Percentiles rank a stretch among this genome's conserved stretches.
Evolutionary conservation across 1,139 yeast genomes (phyloP).

Genomic region (Kurtzmaniella quercitrusa): DNA sequence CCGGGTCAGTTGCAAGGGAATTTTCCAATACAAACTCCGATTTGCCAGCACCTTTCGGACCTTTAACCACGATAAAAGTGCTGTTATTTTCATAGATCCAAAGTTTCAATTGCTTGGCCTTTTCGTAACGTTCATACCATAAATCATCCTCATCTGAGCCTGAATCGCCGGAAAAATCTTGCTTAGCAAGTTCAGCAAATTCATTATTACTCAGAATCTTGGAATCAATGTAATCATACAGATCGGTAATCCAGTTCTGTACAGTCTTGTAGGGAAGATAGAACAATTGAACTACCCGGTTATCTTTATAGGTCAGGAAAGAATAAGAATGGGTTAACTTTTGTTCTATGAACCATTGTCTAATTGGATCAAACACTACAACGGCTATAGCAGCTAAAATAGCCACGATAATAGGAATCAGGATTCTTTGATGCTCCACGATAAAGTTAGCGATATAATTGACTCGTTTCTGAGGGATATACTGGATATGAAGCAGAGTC

Average conservation of each 20-base stretch:
- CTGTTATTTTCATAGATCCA: slow-evolving; percentile 81
- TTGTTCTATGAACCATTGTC: slow-evolving; percentile 74
- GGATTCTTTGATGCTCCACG: slow-evolving; percentile 75
- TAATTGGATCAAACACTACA: slow-evolving; percentile 84
- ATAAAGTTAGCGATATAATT: slow-evolving; percentile 54
- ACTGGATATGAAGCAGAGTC: slow-evolving; percentile 70
- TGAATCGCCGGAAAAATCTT: neutral
- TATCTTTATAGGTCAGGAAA: slow-evolving; percentile 28
- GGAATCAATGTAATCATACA: slow-evolving; percentile 28
- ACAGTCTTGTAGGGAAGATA: slow-evolving; percentile 23
- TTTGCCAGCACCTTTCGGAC: slow-evolving; percentile 95
- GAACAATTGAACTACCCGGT: slow-evolving; percentile 23
- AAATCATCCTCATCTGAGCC: slow-evolving; percentile 24
- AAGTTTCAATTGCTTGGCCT: slow-evolving; percentile 62
- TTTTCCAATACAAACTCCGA: slow-evolving; percentile 72
- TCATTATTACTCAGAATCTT: slow-evolving; percentile 13
- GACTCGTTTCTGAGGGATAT: slow-evolving; percentile 50
- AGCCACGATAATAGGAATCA: slow-evolving; percentile 54
- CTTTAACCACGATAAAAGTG: slow-evolving; percentile 83
- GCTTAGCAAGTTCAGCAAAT: slow-evolving; percentile 1
- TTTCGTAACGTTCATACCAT: slow-evolving; percentile 71
- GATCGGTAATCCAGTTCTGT: slow-evolving; percentile 20
- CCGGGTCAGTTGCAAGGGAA: slow-evolving; percentile 47
- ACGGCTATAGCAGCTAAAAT: slow-evolving; percentile 71
- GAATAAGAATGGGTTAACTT: slow-evolving; percentile 57